A percentile compares a stretch with the other conserved stretches of the same genome.
Evolutionary conservation across 1,139 yeast genomes (phyloP).

Genomic region (Yamadazyma atlantica): DNA sequence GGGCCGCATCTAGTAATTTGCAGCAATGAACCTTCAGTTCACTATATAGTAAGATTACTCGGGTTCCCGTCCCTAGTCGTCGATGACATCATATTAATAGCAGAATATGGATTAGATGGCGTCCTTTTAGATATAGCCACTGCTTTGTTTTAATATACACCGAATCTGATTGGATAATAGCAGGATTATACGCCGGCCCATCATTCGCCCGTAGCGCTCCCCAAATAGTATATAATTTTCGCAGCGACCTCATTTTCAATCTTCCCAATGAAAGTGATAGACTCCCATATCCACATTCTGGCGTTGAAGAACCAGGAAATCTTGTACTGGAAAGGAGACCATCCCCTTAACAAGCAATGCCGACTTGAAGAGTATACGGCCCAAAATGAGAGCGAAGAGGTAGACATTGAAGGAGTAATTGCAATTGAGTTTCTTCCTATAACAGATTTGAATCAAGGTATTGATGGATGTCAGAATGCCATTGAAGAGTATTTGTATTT

Average conservation of each 20-base stretch:
- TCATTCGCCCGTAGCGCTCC: no score
- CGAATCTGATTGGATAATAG: no score
- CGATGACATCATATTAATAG: conserved; percentile 1
- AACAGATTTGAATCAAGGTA: conserved; percentile 4
- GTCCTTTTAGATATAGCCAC: conserved; percentile 6
- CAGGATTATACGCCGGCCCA: no score
- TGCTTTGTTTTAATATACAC: not conserved
- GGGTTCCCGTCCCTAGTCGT: conserved; percentile 9
- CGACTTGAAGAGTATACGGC: conserved; percentile 16
- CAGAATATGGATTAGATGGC: conserved; percentile 13
- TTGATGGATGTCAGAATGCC: conserved; percentile 14
- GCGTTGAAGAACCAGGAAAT: conserved; percentile 12
- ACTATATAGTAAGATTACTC: conserved; percentile 4
- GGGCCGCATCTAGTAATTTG: conserved; percentile 11
- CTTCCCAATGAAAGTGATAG: conserved; percentile 13
- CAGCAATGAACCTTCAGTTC: not conserved
- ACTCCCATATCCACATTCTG: conserved; percentile 18
- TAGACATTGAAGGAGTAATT: conserved; percentile 15
- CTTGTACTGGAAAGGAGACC: conserved; percentile 16
- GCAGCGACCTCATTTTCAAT: not conserved
- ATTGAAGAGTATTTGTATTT: conserved; percentile 16
- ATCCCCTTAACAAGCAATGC: conserved; percentile 15
- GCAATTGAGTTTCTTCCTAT: conserved; percentile 16
- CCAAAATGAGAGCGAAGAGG: conserved; percentile 1
- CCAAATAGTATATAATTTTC: no score